These are phyloP conservation scores for Trichosporon ovoides DNA, from an alignment of 1,284 basidiomycete genomes.

Conservation along the genomic window DNA sequence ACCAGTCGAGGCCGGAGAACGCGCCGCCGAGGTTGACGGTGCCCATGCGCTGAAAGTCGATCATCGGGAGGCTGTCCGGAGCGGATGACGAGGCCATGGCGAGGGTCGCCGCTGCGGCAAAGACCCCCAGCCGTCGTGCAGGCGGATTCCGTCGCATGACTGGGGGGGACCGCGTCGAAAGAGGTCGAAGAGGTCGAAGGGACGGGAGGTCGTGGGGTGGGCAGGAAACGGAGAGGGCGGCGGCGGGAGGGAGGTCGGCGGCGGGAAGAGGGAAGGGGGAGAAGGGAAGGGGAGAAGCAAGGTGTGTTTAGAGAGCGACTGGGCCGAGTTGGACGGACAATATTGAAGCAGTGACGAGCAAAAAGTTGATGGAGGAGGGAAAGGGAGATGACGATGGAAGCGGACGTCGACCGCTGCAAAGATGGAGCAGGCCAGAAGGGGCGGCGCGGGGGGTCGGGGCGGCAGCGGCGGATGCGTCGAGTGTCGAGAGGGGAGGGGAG, in stretches of 20 bases:
- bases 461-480: neutral
- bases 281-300: conserved; percentile 5
- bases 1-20: conserved; percentile 71
- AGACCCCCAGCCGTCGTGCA: conserved; percentile 22
- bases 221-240: neutral
- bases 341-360: neutral
- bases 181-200: neutral
- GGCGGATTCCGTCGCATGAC: conserved; percentile 26
- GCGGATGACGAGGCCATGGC: conserved; percentile 22
- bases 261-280: neutral
- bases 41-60: conserved; percentile 89
- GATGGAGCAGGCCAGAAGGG: neutral
- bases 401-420: neutral
- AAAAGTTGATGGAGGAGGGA: neutral
- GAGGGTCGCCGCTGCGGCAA: conserved; percentile 18
- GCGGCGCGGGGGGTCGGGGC: too few species aligned
- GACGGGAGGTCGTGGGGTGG: neutral
- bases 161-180: neutral
- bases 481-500: too few species aligned
- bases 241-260: neutral
- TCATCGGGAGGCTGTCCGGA: conserved; percentile 61
- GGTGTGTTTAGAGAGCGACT: neutral
- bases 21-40: conserved; percentile 77
- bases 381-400: neutral
- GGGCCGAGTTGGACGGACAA: conserved; percentile 6